Base-by-base conservation (phyloP, 208 protist genomes). In the Trypanosoma conorhini region DNA sequence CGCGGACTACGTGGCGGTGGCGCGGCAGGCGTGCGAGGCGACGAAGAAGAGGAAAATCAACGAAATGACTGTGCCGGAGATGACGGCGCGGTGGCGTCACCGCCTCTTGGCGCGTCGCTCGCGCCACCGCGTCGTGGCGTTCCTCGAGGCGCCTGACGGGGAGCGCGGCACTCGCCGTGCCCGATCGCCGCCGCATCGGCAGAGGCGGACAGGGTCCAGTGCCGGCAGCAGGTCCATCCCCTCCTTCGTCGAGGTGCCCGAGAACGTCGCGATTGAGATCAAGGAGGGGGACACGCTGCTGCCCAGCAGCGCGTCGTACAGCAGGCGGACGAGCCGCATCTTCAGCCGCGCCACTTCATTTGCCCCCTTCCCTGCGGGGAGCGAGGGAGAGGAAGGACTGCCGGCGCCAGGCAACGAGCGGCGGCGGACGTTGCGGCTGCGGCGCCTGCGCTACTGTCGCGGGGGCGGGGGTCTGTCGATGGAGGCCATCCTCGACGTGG, bases 231-330 rank as follows among this genome's bases (percentile, higher is more conserved):
- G n/a, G n/a, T 77, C 80, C 9, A 63, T 31, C 60, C 19, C 83
- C 24, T 72, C 80, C 38, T 67, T 87, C 12, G 63, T 57, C 15
- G 74, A 74, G 38, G 74, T 87, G n/a, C 81, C 81, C 1, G 82
- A 90, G 56, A 84, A 82, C 61, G 70, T 81, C 13, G 69, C 69
- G 15, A 66, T 71, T n/a, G 81, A 90, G 63, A 90, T 87, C 30
- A 68, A 63, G 42, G 85, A 90, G 55, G 74, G 80, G 30, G 62
- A 79, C 44, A 5, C 24, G 19, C 21, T n/a, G 2, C 26, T 70
- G 3, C 13, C n/a, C n/a, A n/a, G 24, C 13, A 7, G 1, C 5
- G 5, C 62, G 3, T 13, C 60, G 8, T 31, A 22, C 26, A 70
- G 65, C 33, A 72, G 65, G 17, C 55, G 78, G 35, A 83, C 75